Base-by-base conservation (phyloP, 345 rosid genomes). In the Turritis glabra region DNA sequence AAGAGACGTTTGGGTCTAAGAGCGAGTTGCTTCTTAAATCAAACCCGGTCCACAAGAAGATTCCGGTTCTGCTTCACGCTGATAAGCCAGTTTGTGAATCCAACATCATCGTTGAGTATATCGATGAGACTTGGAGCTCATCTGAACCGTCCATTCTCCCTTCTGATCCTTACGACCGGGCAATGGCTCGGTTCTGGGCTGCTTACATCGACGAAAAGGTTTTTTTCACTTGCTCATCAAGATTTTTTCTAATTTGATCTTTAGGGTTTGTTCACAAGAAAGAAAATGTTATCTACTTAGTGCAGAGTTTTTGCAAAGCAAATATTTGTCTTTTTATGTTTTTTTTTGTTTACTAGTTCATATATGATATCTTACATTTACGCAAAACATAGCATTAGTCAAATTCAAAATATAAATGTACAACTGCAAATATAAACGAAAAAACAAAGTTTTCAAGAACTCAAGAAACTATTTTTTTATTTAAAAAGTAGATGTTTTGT, bases 41-140 rank as follows among this genome's bases (percentile, higher is more conserved):
- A 23, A 91, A 91, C 72, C 97, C 97, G 47, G 83, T 89, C 44
- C 85, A 86, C 80, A 91, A 91, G 83, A 91, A 91, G 81, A 80
- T 91, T 38, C 96, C 96, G 0, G 96, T 89, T 69, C 84, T 89
- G 10, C 64, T 91, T 76, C 96, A 91, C 1, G 75, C 48, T 38
- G 90, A 67, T 25, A 89, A 83, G 43, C 76, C 90, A 2, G 54
- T 91, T 9, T 84, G 90, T 50, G 97, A 91, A 59, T 89, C 97
- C 40, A 86, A 84, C 48, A 53, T 91, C 51, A 91, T 89, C 54
- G 89, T 91, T 11, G 83, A 89, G 74, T 91, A 91, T 59, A 63
- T 91, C 11, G 90, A 89, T 30, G 97, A 87, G 77, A 72, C 72
- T 61, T 91, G 92, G 93, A 72, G 32, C 37, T 32, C 81, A 55